Conservation (phyloP, 352 stramenopile genomes). For the Phytopythium chamaehyphon region DNA sequence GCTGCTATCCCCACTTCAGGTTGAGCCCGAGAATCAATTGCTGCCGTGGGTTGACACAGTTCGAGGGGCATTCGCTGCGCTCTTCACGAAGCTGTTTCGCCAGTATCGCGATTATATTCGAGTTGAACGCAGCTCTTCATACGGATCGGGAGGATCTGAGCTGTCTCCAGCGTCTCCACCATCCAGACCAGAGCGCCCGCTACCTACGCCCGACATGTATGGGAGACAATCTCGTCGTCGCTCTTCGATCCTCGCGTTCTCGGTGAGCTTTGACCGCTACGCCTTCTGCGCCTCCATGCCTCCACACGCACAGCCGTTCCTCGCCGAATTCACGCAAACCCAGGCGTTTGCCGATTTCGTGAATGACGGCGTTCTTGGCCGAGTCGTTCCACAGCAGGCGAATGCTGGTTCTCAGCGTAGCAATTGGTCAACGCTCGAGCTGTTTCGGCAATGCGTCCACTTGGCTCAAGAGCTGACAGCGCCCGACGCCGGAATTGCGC, state of each 20-base stretch:
- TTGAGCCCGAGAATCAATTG: slow-evolving; percentile 34
- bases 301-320: slow-evolving; percentile 19
- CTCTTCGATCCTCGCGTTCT: slow-evolving; percentile 44
- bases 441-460: slow-evolving; percentile 66
- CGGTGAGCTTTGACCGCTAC: slow-evolving; percentile 47
- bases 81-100: slow-evolving; percentile 65
- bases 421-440: slow-evolving; percentile 27
- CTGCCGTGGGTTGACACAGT: slow-evolving; percentile 59
- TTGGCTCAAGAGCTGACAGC: slow-evolving; percentile 38
- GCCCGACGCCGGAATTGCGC: slow-evolving; percentile 25
- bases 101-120: slow-evolving; percentile 49
- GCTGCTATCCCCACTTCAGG: slow-evolving; percentile 43
- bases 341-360: slow-evolving; percentile 62
- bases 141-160: background rate
- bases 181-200: slow-evolving; percentile 3
- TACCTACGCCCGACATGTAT: slow-evolving; percentile 22
- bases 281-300: slow-evolving; percentile 31
- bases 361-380: slow-evolving; percentile 52
- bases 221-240: slow-evolving; percentile 20
- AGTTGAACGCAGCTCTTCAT: slow-evolving; percentile 22
- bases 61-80: slow-evolving; percentile 49
- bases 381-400: slow-evolving; percentile 15
- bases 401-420: slow-evolving; percentile 5
- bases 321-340: slow-evolving; percentile 53
- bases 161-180: background rate